A percentile compares a stretch with the other conserved stretches of the same genome.
phyloP scores from a whole-genome alignment of 2,329 filamentous ascomycete genomes.

The Colletotrichum plurivorum region DNA sequence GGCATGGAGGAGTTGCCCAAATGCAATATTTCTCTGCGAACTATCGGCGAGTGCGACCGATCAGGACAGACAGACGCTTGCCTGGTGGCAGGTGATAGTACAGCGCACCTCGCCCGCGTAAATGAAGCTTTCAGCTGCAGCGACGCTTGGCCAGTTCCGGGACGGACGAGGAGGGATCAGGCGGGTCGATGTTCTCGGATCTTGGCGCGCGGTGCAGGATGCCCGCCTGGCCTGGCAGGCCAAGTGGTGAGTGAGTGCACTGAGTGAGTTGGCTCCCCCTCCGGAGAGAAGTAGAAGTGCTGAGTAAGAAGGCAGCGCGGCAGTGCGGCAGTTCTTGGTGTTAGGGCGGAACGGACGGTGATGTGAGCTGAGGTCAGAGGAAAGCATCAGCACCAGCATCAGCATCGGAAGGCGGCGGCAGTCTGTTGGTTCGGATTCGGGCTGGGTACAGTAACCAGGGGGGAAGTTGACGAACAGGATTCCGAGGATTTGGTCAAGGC shows the following conservation, averaged over 20 bases:
- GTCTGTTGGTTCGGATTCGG: not conserved
- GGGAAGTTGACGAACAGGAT: not conserved
- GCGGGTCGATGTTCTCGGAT: conserved; percentile 13
- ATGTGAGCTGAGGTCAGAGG: not conserved
- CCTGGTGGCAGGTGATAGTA: conserved; percentile 19
- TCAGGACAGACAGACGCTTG: conserved; percentile 14
- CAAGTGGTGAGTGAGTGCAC: too few species aligned
- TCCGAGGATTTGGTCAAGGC: conserved; percentile 32
- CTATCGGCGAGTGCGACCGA: conserved; percentile 37
- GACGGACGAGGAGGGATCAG: not conserved
- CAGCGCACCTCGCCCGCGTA: not conserved
- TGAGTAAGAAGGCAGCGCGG: conserved; percentile 3
- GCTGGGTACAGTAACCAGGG: conserved; percentile 33
- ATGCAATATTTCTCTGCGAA: conserved; percentile 40
- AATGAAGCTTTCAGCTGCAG: conserved; percentile 23
- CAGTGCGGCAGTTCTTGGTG: too few species aligned
- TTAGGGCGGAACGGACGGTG: too few species aligned
- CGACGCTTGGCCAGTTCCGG: conserved; percentile 33
- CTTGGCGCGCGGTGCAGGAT: conserved; percentile 18
- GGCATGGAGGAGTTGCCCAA: conserved; percentile 6
- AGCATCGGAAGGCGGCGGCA: not conserved
- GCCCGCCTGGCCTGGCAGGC: too few species aligned
- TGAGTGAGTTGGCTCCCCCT: not conserved
- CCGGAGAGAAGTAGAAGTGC: not conserved
- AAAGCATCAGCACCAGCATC: too few species aligned